Percentiles rank a stretch among this genome's conserved stretches.
These are phyloP conservation scores for Populus euphratica DNA, from an alignment of 345 rosid species.

Conservation along the genomic window DNA sequence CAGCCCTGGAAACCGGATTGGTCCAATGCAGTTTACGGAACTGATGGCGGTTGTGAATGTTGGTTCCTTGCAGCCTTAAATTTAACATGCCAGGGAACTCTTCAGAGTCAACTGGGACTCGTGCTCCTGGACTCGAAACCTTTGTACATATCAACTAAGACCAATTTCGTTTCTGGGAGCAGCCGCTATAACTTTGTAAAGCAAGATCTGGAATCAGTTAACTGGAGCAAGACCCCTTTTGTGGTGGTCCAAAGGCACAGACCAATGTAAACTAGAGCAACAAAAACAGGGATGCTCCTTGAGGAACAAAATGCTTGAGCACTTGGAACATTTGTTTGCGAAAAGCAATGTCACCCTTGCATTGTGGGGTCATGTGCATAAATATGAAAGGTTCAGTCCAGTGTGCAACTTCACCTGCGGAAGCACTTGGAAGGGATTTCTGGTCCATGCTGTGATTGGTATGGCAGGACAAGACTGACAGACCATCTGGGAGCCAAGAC, in stretches of 20 bases:
- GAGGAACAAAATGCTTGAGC: constrained; percentile 59
- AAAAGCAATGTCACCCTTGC: constrained; percentile 71
- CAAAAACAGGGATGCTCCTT: constrained; percentile 53
- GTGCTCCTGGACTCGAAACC: constrained; percentile 66
- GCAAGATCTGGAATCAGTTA: constrained; percentile 71
- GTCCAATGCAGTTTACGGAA: constrained; percentile 51
- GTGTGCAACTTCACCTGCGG: constrained; percentile 73
- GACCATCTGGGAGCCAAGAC: constrained; percentile 78
- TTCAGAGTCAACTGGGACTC: constrained; percentile 62
- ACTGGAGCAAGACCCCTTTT: constrained; percentile 72
- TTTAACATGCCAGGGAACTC: constrained; percentile 95
- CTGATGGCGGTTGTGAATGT: constrained; percentile 92
- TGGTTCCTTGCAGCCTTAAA: constrained; percentile 90
- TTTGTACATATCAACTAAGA: constrained; percentile 83
- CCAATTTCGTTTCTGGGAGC: constrained; percentile 76
- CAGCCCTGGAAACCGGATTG: constrained; percentile 95
- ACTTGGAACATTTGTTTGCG: constrained; percentile 78
- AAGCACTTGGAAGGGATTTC: constrained; percentile 53
- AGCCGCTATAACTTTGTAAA: constrained; percentile 63
- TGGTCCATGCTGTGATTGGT: constrained; percentile 88
- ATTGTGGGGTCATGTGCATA: constrained; percentile 92
- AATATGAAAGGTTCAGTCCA: constrained; percentile 91
- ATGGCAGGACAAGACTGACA: constrained; percentile 97
- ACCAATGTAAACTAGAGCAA: constrained; percentile 92
- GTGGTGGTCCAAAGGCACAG: constrained; percentile 84